Conservation (phyloP, 805 yeast genomes). For the Yamadazyma phyllophila region DNA sequence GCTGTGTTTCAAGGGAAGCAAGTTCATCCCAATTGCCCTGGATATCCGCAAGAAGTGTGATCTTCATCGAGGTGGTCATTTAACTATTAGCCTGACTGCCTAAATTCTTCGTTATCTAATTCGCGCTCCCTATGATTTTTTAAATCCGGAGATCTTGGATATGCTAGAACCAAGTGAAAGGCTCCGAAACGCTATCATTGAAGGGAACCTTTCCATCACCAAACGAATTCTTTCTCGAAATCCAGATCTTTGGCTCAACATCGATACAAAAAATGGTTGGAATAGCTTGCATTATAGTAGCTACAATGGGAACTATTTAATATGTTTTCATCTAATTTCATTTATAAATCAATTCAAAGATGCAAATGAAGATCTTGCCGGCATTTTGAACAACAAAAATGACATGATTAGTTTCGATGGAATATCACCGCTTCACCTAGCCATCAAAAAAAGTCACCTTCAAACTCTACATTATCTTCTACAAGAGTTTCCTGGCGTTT, state of each 20-base stretch:
- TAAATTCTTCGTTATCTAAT: not conserved
- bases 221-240: conserved; percentile 35
- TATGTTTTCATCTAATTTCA: conserved; percentile 41
- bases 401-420: conserved; percentile 40
- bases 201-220: conserved; percentile 39
- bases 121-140: conserved; percentile 1
- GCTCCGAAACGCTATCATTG: conserved; percentile 37
- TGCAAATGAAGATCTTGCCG: conserved; percentile 17
- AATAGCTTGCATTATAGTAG: conserved; percentile 42
- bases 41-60: conserved; percentile 23
- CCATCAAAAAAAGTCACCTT: conserved; percentile 29
- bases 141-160: not conserved
- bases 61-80: conserved; percentile 3
- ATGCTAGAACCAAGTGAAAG: conserved; percentile 39
- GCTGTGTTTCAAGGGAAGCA: not conserved
- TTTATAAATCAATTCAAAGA: conserved; percentile 21
- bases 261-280: conserved; percentile 40
- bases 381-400: conserved; percentile 12
- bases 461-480: conserved; percentile 43
- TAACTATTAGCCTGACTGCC: too few species aligned
- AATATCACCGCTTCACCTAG: conserved; percentile 35
- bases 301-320: conserved; percentile 39
- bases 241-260: conserved; percentile 45
- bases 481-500: conserved; percentile 39
- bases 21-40: conserved; percentile 26